These are phyloP conservation scores for Dothideomycetes sp. DNA, from an alignment of 2,329 filamentous ascomycete species.

Conservation along the genomic window DNA sequence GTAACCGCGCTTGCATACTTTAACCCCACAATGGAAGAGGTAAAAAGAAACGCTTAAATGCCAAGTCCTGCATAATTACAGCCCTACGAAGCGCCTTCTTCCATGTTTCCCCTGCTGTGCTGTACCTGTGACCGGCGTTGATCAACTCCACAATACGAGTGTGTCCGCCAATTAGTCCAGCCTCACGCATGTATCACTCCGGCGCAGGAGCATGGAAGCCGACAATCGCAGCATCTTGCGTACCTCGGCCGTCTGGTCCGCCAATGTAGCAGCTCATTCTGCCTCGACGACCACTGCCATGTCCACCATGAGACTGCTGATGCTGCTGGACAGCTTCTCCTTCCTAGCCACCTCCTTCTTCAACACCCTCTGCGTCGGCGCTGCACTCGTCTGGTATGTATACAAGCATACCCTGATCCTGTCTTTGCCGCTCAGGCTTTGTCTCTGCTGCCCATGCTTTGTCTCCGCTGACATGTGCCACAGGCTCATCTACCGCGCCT, in stretches of 20 bases:
- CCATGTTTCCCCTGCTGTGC: no score
- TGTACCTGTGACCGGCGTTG: no score
- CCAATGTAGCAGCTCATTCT: conserved; percentile 1
- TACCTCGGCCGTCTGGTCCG: conserved; percentile 1
- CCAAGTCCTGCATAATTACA: neutral
- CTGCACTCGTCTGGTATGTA: conserved; percentile 9
- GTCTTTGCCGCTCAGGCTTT: neutral
- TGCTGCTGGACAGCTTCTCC: conserved; percentile 9
- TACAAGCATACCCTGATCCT: neutral
- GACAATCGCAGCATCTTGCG: neutral
- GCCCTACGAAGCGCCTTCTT: no score
- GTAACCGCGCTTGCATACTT: no score
- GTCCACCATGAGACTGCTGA: conserved; percentile 6
- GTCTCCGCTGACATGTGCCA: conserved; percentile 1
- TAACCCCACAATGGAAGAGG: no score
- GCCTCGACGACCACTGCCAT: neutral
- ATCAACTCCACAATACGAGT: no score
- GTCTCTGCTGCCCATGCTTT: neutral
- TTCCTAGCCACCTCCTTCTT: conserved; percentile 9
- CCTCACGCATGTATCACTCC: neutral
- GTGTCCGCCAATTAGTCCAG: no score
- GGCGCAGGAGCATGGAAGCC: conserved; percentile 4
- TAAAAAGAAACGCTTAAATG: neutral
- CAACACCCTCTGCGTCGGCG: conserved; percentile 9
- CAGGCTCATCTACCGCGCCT: conserved; percentile 71